These are phyloP conservation scores for Lentinula raphanica DNA, from an alignment of 768 basidiomycete species.

Conservation along the genomic window DNA sequence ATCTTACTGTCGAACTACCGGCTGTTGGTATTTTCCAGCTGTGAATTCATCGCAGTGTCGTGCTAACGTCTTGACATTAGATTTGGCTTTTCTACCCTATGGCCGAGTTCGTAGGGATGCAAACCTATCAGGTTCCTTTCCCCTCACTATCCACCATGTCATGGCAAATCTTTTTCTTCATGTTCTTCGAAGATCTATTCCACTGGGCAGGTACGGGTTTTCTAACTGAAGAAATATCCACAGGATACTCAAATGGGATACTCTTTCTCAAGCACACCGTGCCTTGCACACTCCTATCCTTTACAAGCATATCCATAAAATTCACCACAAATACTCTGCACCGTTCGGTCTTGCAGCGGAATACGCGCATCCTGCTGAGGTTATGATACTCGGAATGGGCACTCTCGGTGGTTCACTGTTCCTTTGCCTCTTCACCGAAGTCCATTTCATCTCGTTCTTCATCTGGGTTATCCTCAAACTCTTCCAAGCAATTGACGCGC, in stretches of 20 bases:
- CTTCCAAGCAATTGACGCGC: conserved; percentile 96
- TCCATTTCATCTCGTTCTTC: conserved; percentile 93
- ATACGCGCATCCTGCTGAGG: conserved; percentile 96
- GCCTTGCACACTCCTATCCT: conserved; percentile 79
- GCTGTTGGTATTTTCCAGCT: conserved; percentile 44
- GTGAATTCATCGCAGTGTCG: background rate
- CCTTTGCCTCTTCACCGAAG: conserved; percentile 68
- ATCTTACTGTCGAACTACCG: conserved; percentile 93
- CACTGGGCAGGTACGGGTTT: conserved; percentile 69
- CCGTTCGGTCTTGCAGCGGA: conserved; percentile 97
- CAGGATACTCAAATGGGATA: conserved; percentile 3
- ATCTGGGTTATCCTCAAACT: conserved; percentile 90
- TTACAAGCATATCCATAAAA: conserved; percentile 92
- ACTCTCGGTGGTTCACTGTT: conserved; percentile 86
- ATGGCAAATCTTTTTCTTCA: conserved; percentile 82
- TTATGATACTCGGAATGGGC: conserved; percentile 89
- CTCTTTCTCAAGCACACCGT: conserved; percentile 81
- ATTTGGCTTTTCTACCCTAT: conserved; percentile 92
- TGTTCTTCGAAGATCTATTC: conserved; percentile 94
- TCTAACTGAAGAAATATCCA: background rate
- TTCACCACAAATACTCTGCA: conserved; percentile 96
- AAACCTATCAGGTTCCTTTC: conserved; percentile 91
- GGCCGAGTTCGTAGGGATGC: conserved; percentile 83
- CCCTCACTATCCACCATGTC: conserved; percentile 64
- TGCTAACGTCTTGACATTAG: conserved; percentile 27